These are phyloP conservation scores for Epichloe sylvatica DNA, from an alignment of 2,329 filamentous ascomycete species.

Conservation along the genomic window DNA sequence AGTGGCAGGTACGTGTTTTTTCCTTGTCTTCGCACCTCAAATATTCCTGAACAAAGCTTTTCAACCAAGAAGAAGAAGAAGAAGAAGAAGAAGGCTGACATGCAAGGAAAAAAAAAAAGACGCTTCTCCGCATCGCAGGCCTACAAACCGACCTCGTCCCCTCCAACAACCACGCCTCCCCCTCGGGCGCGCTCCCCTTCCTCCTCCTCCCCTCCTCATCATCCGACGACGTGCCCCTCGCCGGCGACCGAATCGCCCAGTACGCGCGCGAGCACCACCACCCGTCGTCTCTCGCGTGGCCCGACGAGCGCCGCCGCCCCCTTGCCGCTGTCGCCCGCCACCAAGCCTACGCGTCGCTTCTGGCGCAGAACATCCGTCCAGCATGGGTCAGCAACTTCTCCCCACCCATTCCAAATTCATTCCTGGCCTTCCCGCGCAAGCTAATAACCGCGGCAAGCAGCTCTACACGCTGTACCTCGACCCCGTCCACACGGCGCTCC, in stretches of 20 bases:
- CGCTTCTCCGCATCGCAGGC: conserved; percentile 65
- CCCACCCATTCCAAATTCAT: neutral
- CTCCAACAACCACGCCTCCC: conserved; percentile 88
- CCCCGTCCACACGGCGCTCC: conserved; percentile 52
- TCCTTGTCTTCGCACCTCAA: neutral
- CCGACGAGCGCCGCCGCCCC: neutral
- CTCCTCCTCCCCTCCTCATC: conserved; percentile 42
- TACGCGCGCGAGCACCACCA: conserved; percentile 48
- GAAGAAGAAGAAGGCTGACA: neutral
- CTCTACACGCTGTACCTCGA: conserved; percentile 73
- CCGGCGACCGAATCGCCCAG: conserved; percentile 46
- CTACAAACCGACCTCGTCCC: conserved; percentile 52
- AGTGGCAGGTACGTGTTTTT: conserved; percentile 65
- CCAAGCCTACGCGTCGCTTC: conserved; percentile 64
- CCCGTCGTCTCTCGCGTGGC: too few species aligned
- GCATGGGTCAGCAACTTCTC: conserved; percentile 47
- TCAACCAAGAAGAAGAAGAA: neutral
- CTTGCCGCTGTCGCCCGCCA: conserved; percentile 35
- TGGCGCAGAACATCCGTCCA: conserved; percentile 64
- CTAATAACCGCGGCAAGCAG: conserved; percentile 16
- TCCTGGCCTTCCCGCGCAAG: neutral
- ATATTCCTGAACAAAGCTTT: too few species aligned
- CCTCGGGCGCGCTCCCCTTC: conserved; percentile 77
- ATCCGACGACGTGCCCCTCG: conserved; percentile 38
- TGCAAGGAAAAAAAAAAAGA: conserved; percentile 23